These are phyloP conservation scores for Carnegiea gigantea DNA, from an alignment of 179 eudicot species.

Conservation along the genomic window DNA sequence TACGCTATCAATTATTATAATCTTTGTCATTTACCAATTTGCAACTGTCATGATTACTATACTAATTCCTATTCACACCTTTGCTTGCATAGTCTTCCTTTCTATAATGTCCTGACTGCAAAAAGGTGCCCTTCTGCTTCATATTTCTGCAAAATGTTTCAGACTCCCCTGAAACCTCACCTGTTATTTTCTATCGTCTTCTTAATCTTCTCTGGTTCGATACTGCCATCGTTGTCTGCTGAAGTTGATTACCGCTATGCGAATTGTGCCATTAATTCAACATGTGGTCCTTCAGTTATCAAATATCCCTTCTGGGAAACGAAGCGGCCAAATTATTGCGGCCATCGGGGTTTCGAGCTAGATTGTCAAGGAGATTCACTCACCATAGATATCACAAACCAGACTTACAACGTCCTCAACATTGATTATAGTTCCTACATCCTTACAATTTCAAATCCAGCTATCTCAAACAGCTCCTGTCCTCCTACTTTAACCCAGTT, in stretches of 20 bases:
- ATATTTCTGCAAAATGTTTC: slow-evolving; percentile 18
- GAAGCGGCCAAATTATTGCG: slow-evolving; percentile 23
- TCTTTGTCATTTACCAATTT: background rate
- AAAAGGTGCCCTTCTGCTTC: background rate
- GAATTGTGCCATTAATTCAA: background rate
- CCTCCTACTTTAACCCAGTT: background rate
- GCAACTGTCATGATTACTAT: background rate
- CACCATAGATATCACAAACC: slow-evolving; percentile 15
- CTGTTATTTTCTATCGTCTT: background rate
- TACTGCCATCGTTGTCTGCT: background rate
- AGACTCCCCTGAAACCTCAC: background rate
- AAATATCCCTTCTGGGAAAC: slow-evolving; percentile 42
- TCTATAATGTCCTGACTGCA: background rate
- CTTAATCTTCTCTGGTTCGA: background rate
- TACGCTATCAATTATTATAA: slow-evolving; percentile 1
- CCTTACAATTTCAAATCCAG: background rate
- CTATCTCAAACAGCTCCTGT: slow-evolving; percentile 13
- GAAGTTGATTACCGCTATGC: slow-evolving; percentile 15
- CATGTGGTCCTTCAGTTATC: slow-evolving; percentile 19
- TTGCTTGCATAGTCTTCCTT: background rate
- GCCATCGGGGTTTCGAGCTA: slow-evolving; percentile 33
- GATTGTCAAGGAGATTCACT: slow-evolving; percentile 18
- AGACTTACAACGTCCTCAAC: slow-evolving; percentile 16
- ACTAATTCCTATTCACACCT: background rate
- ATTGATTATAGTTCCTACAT: background rate